These are phyloP conservation scores for Coemansia sp. DNA, from an alignment of 192 early-diverging fungal genomes.

Conservation along the genomic window DNA sequence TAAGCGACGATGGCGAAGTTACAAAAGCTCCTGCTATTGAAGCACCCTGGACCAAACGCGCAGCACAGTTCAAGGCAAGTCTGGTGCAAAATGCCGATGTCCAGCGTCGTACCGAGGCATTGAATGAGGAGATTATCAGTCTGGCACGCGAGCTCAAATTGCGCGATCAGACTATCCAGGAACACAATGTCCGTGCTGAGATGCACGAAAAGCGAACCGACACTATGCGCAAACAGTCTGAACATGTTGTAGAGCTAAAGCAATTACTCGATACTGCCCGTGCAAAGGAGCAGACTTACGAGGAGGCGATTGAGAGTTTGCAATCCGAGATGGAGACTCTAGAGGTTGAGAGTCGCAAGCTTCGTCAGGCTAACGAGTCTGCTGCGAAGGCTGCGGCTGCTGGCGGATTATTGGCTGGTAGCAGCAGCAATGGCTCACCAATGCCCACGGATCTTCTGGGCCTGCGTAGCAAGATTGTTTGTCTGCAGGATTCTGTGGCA, in stretches of 20 bases:
- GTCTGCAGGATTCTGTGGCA: conserved; percentile 69
- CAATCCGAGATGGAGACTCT: conserved; percentile 69
- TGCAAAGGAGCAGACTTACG: conserved; percentile 67
- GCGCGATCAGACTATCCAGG: conserved; percentile 81
- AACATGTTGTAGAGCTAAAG: conserved; percentile 62
- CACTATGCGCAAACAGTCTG: conserved; percentile 64
- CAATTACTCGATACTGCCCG: conserved; percentile 57
- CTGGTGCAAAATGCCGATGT: conserved; percentile 80
- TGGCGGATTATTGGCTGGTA: conserved; percentile 15
- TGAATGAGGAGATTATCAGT: conserved; percentile 75
- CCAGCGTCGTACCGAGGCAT: conserved; percentile 70
- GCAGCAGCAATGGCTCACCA: conserved; percentile 16
- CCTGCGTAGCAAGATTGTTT: conserved; percentile 37
- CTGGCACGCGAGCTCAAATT: conserved; percentile 75
- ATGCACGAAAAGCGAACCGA: conserved; percentile 81
- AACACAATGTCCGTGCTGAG: conserved; percentile 71
- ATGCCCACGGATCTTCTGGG: conserved; percentile 58
- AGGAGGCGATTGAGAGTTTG: conserved; percentile 68
- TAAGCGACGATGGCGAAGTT: conserved; percentile 11
- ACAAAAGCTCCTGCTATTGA: conserved; percentile 18
- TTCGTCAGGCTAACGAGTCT: conserved; percentile 48
- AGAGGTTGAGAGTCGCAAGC: conserved; percentile 63
- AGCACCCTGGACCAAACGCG: conserved; percentile 78
- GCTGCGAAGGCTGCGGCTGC: conserved; percentile 26
- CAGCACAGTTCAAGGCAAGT: conserved; percentile 76